Conservation (phyloP, 495 filamentous ascomycete genomes). For the Talaromyces wortmannii region DNA sequence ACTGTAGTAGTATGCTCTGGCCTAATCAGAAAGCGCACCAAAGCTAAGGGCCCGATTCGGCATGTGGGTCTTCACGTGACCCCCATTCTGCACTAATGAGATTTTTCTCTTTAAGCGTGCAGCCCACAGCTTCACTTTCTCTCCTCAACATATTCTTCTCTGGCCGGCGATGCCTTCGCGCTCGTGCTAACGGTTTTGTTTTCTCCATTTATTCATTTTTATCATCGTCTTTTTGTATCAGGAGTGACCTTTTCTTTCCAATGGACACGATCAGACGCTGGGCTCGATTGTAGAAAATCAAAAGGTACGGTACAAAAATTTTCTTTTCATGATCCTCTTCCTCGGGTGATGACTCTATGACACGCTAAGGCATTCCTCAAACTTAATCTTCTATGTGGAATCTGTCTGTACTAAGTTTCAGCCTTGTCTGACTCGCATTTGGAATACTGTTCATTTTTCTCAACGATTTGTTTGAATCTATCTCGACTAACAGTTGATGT, state of each 20-base stretch:
- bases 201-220: not conserved
- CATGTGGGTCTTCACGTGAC: not conserved
- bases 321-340: constrained; percentile 23
- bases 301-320: constrained; percentile 25
- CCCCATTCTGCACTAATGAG: constrained; percentile 1
- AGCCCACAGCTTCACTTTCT: constrained; percentile 11
- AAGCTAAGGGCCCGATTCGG: not conserved
- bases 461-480: constrained; percentile 25
- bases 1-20: not conserved
- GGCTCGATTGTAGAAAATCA: not conserved
- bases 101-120: constrained; percentile 3
- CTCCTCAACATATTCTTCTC: constrained; percentile 1
- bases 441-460: constrained; percentile 4
- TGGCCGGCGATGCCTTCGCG: not conserved
- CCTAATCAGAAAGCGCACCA: not conserved
- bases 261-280: not conserved
- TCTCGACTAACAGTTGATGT: constrained; percentile 32
- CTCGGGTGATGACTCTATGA: constrained; percentile 76
- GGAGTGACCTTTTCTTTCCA: not conserved
- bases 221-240: too few relatives aligned
- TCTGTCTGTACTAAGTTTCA: constrained; percentile 83
- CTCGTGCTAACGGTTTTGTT: not conserved
- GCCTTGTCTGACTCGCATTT: constrained; percentile 82
- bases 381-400: constrained; percentile 86
- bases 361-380: constrained; percentile 97